These are phyloP conservation scores for Aurifilum marmelostoma DNA, from an alignment of 2,329 filamentous ascomycete genomes.

Conservation along the genomic window DNA sequence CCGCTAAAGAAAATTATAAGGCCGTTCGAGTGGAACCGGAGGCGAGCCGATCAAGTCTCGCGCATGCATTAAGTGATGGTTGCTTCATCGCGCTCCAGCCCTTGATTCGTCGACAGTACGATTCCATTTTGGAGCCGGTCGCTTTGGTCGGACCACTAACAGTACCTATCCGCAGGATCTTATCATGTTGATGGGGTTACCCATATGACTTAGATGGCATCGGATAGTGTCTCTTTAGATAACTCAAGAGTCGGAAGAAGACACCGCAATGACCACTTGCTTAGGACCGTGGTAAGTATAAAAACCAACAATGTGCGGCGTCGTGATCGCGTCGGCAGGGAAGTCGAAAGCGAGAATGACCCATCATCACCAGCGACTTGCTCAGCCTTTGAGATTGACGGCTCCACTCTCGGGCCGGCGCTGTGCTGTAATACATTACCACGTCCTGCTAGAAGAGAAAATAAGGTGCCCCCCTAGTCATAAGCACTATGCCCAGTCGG, in stretches of 20 bases:
- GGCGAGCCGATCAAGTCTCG: too few species aligned
- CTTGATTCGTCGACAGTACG: neutral
- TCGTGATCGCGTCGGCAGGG: neutral
- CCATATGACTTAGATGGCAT: too few species aligned
- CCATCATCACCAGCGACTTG: too few species aligned
- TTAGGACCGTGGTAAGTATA: too few species aligned
- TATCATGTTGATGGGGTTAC: too few species aligned
- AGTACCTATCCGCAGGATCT: too few species aligned
- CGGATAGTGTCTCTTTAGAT: too few species aligned
- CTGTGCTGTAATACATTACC: too few species aligned
- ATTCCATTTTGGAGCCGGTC: neutral
- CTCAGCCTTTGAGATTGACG: neutral
- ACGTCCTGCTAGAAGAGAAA: neutral
- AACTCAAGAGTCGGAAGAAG: neutral
- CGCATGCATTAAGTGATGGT: too few species aligned
- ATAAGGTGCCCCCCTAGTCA: neutral
- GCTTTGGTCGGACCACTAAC: neutral
- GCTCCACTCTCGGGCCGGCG: neutral
- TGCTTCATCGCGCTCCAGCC: too few species aligned
- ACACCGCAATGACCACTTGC: neutral
- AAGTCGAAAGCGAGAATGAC: neutral
- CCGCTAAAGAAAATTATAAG: too few species aligned
- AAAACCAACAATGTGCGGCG: neutral
- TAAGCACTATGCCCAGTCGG: conserved; percentile 12
- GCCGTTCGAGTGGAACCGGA: too few species aligned